Percentiles rank a stretch among this genome's conserved stretches.
Conservation (phyloP, 345 rosid genomes). For the Trapa incisa region DNA sequence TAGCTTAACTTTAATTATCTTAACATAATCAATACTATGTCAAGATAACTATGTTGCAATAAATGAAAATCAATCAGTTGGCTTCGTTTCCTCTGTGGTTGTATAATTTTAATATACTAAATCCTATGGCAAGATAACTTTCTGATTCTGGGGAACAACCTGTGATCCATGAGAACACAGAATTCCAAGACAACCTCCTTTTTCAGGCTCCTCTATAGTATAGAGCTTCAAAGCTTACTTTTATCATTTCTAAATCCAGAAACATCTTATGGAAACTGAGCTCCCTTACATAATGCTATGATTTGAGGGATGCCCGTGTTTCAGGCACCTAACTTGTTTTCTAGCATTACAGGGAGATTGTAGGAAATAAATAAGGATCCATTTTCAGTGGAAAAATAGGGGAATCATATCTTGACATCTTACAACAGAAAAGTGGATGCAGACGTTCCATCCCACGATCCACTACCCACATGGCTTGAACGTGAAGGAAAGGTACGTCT, state of each 20-base stretch:
- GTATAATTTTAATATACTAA: too few species aligned
- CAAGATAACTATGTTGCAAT: background rate
- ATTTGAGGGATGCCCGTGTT: background rate
- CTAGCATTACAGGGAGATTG: background rate
- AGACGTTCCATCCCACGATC: background rate
- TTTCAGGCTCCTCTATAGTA: background rate
- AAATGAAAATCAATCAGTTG: background rate
- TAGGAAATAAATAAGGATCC: background rate
- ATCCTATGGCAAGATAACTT: background rate
- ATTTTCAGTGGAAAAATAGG: background rate
- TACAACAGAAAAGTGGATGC: background rate
- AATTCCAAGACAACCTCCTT: background rate
- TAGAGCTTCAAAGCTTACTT: background rate
- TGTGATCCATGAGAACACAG: background rate
- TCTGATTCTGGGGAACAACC: background rate
- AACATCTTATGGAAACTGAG: background rate
- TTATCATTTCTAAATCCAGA: background rate
- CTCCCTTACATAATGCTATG: background rate
- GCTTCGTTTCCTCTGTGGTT: too few species aligned
- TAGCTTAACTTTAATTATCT: background rate
- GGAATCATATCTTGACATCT: background rate
- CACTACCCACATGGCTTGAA: slow-evolving; percentile 19
- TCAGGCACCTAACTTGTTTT: background rate
- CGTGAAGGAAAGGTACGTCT: slow-evolving; percentile 19
- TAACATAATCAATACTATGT: background rate